Evolutionary conservation across 1,139 yeast genomes (phyloP), one percentile per base, ranked within the genome.

Genomic region (Pneumocystis oryctolagi): DNA sequence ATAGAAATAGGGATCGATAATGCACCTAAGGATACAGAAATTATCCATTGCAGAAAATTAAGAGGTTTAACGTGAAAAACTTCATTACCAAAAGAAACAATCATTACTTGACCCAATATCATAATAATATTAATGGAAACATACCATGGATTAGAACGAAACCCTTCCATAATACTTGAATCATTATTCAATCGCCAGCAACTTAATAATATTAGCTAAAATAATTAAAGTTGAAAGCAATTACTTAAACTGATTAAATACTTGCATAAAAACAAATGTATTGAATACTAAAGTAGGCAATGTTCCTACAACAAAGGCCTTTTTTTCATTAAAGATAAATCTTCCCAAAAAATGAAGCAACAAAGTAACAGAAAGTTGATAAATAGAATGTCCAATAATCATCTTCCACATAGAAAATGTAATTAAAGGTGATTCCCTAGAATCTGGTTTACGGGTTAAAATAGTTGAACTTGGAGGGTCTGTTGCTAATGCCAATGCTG

Each of bases 351-450:
- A 92, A 73, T 89, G 92, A 62, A 94, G 75, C 4, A 79, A 77
- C 71, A 92, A 86, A 0, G 97, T 90, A 32, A 92, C 81, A 34
- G 80, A 71, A 66, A 94, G 80, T 76, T 92, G 99, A 66, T 84
- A 80, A 9, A 78, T 67, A 0, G 96, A 82, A 75, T 92, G 97
- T 3, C 96, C 95, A 62, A 90, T 69, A 70, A 94, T 92, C 97
- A 94, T 90, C 74, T 92, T 92, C 98, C 98, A 92, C 92, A 94
- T 92, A 25, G 95, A 87, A 3, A 85, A 84, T 1, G 95, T 80
- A 68, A 92, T 90, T 73, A 92, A 79, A 1, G 95, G 87, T n/a
- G 82, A 80, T 32, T 78, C 76, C 71, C 97, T 80, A 59, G 95
- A 94, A 60, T 87, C 90, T 0, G 98, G 99, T 72, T 82, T 84